A percentile compares a stretch with the other conserved stretches of the same genome.
Evolutionary conservation across 2,329 filamentous ascomycete species (phyloP).

Genomic region (Furcasterigmium sp.): DNA sequence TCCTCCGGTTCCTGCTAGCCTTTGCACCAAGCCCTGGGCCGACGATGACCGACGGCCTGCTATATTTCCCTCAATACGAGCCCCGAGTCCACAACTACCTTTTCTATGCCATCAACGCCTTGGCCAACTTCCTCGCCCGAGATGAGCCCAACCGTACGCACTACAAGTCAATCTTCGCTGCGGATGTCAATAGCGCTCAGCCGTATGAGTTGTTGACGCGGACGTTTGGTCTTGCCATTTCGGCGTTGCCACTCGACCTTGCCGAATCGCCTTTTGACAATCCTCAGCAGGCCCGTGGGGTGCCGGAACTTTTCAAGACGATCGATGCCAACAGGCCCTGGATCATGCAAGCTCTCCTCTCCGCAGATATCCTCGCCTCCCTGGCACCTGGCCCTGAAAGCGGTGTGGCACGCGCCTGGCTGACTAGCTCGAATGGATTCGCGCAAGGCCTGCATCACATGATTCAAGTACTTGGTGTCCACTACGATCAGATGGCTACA

Average conservation of each 20-base stretch:
- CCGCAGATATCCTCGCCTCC: conserved; percentile 80
- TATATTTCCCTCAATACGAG: conserved; percentile 78
- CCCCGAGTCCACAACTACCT: conserved; percentile 81
- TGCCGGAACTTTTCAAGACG: conserved; percentile 3
- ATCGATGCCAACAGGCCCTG: conserved; percentile 82
- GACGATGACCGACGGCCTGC: conserved; percentile 39
- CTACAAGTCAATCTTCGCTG: conserved; percentile 76
- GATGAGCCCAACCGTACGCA: conserved; percentile 89
- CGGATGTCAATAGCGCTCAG: conserved; percentile 59
- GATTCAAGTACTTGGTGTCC: conserved; percentile 64
- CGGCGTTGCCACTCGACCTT: conserved; percentile 68
- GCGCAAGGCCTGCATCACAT: conserved; percentile 73
- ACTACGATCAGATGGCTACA: conserved; percentile 47
- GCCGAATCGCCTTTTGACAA: neutral
- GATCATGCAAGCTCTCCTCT: conserved; percentile 86
- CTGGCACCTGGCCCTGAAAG: conserved; percentile 68
- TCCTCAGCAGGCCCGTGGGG: neutral
- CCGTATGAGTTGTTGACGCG: conserved; percentile 79
- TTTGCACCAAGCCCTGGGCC: conserved; percentile 81
- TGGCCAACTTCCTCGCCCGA: conserved; percentile 86
- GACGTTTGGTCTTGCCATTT: conserved; percentile 81
- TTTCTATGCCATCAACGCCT: conserved; percentile 80
- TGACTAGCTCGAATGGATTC: conserved; percentile 79
- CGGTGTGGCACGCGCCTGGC: conserved; percentile 71
- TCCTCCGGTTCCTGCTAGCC: conserved; percentile 83